These are phyloP conservation scores for Microsporum ferrugineum DNA, from an alignment of 2,329 filamentous ascomycete genomes.

Conservation along the genomic window DNA sequence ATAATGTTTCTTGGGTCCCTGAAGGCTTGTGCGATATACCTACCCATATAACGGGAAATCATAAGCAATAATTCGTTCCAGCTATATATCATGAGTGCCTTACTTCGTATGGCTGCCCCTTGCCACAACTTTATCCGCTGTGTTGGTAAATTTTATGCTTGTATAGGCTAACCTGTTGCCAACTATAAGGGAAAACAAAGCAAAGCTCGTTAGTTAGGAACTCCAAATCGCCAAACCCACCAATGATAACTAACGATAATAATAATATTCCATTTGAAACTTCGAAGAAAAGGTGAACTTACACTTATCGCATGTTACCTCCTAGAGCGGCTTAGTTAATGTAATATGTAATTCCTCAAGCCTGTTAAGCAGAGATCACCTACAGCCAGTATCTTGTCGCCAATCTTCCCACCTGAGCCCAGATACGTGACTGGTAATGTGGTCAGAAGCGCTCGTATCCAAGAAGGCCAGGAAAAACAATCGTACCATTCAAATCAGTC, in stretches of 20 bases:
- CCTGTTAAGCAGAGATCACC: slow-evolving; percentile 14
- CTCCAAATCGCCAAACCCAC: not conserved
- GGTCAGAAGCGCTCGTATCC: not conserved
- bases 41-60: slow-evolving; percentile 15
- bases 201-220: not conserved
- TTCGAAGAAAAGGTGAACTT: slow-evolving; percentile 15
- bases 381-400: slow-evolving; percentile 47
- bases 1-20: slow-evolving; percentile 51
- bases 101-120: slow-evolving; percentile 58
- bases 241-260: not conserved
- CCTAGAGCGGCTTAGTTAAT: slow-evolving; percentile 22
- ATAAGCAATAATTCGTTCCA: not conserved
- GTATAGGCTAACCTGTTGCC: slow-evolving; percentile 57
- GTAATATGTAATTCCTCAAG: not conserved
- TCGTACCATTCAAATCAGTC: slow-evolving; percentile 49
- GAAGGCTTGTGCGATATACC: slow-evolving; percentile 49
- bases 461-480: too few species aligned
- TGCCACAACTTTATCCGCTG: slow-evolving; percentile 48
- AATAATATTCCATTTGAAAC: not conserved
- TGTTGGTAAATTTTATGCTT: slow-evolving; percentile 49
- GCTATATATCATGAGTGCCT: slow-evolving; percentile 11
- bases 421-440: slow-evolving; percentile 47
- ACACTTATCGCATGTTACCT: slow-evolving; percentile 57
- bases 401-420: slow-evolving; percentile 51
- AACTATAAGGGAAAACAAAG: slow-evolving; percentile 30